These are phyloP conservation scores for Hansenula anomala DNA, from an alignment of 1,139 yeast species.

Conservation along the genomic window DNA sequence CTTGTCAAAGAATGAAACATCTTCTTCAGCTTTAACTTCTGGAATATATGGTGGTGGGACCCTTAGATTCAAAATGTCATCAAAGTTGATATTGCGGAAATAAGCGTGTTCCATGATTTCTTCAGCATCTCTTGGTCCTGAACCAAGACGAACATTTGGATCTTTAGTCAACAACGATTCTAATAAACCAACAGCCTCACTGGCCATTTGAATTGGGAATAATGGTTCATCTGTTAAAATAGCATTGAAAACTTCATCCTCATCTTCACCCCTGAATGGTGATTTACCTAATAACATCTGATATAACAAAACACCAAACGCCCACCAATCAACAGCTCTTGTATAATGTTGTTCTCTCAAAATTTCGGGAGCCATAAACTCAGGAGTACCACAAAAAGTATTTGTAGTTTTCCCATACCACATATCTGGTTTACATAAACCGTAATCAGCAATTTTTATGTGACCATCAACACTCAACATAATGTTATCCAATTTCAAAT, in stretches of 20 bases:
- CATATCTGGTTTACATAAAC: constrained; percentile 95
- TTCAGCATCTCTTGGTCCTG: constrained; percentile 81
- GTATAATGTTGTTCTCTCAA: constrained; percentile 88
- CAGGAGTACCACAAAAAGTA: constrained; percentile 98
- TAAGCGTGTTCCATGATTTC: constrained; percentile 96
- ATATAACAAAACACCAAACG: constrained; percentile 91
- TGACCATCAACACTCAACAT: constrained; percentile 89
- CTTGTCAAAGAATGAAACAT: constrained; percentile 88
- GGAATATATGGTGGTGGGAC: constrained; percentile 85
- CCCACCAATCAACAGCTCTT: constrained; percentile 99
- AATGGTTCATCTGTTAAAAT: constrained; percentile 95
- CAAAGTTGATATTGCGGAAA: constrained; percentile 85
- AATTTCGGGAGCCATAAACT: constrained; percentile 98
- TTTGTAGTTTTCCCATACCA: constrained; percentile 87
- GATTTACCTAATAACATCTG: constrained; percentile 96
- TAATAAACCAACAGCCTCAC: constrained; percentile 90
- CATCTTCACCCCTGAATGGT: constrained; percentile 97
- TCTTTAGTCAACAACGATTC: constrained; percentile 90
- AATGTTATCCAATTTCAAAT: constrained; percentile 90
- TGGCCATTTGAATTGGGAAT: constrained; percentile 96
- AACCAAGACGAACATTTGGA: constrained; percentile 77
- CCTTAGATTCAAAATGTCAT: constrained; percentile 69
- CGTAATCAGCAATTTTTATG: constrained; percentile 94
- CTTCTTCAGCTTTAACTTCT: constrained; percentile 80
- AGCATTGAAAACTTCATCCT: constrained; percentile 97